phyloP scores from a whole-genome alignment of 257 asterid species.

The Salvia miltiorrhiza region DNA sequence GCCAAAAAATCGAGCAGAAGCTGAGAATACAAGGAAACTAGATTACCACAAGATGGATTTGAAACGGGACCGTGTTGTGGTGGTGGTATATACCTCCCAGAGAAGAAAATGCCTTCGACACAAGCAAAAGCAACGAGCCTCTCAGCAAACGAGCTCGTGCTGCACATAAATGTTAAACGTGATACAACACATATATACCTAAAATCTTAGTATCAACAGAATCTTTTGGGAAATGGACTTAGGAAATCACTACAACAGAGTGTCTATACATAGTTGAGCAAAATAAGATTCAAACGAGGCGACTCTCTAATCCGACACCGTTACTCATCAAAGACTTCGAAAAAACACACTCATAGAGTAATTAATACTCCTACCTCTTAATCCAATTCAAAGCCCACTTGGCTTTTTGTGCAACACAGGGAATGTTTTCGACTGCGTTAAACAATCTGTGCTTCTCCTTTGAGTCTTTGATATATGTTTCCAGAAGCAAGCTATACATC shows the following conservation, averaged over 20 bases:
- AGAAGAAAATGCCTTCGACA: slow-evolving; percentile 85
- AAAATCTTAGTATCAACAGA: too few species aligned
- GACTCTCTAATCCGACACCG: not conserved
- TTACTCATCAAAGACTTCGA: not conserved
- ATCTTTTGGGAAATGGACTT: too few species aligned
- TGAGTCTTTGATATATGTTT: slow-evolving; percentile 73
- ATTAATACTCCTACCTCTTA: slow-evolving; percentile 39
- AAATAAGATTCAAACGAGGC: not conserved
- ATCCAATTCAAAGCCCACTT: slow-evolving; percentile 86
- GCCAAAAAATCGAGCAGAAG: slow-evolving; percentile 87
- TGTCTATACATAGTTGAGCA: not conserved
- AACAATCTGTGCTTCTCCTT: slow-evolving; percentile 58
- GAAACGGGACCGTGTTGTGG: not conserved
- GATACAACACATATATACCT: not conserved
- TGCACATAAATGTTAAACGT: slow-evolving; percentile 25
- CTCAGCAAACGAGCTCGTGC: slow-evolving; percentile 73
- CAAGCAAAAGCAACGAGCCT: slow-evolving; percentile 84
- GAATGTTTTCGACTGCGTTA: slow-evolving; percentile 60
- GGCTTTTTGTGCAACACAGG: slow-evolving; percentile 70
- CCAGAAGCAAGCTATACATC: slow-evolving; percentile 89
- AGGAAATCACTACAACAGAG: too few species aligned
- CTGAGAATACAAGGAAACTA: slow-evolving; percentile 31
- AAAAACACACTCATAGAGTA: not conserved
- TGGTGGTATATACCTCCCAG: slow-evolving; percentile 54
- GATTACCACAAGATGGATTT: not conserved